Percentiles rank a stretch among this genome's conserved stretches.
These are phyloP conservation scores for Citrus maxima DNA, from an alignment of 345 rosid species.

Conservation along the genomic window DNA sequence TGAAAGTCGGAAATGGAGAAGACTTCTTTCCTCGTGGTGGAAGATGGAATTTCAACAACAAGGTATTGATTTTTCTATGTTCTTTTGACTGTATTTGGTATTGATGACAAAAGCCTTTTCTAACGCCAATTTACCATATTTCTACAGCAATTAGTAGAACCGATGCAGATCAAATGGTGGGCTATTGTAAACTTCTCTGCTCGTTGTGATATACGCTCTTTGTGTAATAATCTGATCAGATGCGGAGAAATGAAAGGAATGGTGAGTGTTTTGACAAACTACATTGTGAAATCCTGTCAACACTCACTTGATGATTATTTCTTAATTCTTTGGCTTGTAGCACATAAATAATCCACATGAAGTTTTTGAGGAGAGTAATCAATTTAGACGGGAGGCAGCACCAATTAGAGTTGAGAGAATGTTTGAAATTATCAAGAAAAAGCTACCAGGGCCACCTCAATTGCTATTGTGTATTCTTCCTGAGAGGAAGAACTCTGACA, in stretches of 20 bases:
- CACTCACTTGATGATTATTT: background rate
- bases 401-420: constrained; percentile 45
- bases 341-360: constrained; percentile 28
- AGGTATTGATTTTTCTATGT: constrained; percentile 13
- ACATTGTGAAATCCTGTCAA: background rate
- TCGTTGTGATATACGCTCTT: background rate
- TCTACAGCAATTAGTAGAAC: constrained; percentile 17
- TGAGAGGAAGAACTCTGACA: constrained; percentile 51
- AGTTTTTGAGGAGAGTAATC: constrained; percentile 43
- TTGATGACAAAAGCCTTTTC: background rate
- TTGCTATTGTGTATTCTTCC: constrained; percentile 49
- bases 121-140: background rate
- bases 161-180: constrained; percentile 21
- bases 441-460: constrained; percentile 43
- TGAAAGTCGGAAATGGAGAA: constrained; percentile 32
- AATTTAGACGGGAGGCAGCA: constrained; percentile 37
- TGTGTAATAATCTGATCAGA: constrained; percentile 17
- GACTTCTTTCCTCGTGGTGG: constrained; percentile 31
- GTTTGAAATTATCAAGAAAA: constrained; percentile 37
- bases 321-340: constrained; percentile 10
- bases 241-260: constrained; percentile 33
- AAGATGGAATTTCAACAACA: constrained; percentile 33
- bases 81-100: background rate
- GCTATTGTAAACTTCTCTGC: constrained; percentile 28
- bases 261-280: constrained; percentile 15